Conservation (phyloP, 2,329 filamentous ascomycete species). For the Aspergillus versicolor region DNA sequence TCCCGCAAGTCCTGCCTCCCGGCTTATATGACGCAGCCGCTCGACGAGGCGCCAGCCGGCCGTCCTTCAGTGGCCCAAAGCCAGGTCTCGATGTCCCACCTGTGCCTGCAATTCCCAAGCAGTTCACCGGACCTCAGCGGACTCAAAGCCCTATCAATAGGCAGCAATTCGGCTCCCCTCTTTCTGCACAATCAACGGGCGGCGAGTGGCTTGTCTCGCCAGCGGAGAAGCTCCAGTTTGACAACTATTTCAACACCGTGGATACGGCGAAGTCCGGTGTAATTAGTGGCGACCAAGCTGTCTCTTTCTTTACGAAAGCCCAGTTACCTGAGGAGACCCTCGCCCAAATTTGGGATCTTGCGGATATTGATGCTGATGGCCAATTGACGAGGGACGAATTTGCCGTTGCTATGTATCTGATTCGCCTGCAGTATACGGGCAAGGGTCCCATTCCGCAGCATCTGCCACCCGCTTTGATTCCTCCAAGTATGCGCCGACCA, state of each 20-base stretch:
- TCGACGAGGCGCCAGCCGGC: constrained; percentile 57
- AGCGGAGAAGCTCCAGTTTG: constrained; percentile 83
- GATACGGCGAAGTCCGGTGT: constrained; percentile 78
- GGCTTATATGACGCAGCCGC: constrained; percentile 88
- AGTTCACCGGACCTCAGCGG: constrained; percentile 65
- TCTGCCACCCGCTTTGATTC: constrained; percentile 79
- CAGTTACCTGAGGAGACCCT: constrained; percentile 83
- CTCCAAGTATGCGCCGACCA: constrained; percentile 74
- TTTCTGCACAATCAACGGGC: constrained; percentile 56
- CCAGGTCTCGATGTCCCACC: constrained; percentile 51
- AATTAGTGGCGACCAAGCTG: constrained; percentile 92
- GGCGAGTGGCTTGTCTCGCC: constrained; percentile 80
- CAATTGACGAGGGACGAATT: constrained; percentile 86
- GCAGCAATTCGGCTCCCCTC: constrained; percentile 49
- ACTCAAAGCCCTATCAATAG: constrained; percentile 61
- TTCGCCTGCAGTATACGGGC: constrained; percentile 80
- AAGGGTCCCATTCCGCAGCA: constrained; percentile 69
- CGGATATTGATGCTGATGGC: constrained; percentile 89
- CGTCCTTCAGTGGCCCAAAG: constrained; percentile 52
- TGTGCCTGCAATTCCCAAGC: constrained; percentile 72
- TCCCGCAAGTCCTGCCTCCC: constrained; percentile 78
- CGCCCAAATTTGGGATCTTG: constrained; percentile 95
- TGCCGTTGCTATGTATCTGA: constrained; percentile 95
- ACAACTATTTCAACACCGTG: constrained; percentile 78
- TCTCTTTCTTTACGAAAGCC: constrained; percentile 90